Base-by-base conservation (phyloP, 2,329 filamentous ascomycete species). In the Purpureocillium takamizusanense region DNA sequence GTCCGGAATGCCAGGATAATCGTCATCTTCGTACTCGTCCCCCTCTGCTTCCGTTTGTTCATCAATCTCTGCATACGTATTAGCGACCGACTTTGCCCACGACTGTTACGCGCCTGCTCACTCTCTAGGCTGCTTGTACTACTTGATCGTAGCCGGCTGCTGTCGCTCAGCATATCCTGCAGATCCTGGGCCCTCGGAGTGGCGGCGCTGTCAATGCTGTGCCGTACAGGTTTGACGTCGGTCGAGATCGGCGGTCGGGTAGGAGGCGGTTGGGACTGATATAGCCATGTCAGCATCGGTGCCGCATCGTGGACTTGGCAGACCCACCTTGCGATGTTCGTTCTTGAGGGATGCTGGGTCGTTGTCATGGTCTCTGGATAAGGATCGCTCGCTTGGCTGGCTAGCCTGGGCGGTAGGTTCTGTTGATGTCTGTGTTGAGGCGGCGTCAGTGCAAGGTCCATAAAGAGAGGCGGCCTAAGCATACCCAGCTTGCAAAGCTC, bases 111-210 rank as follows among this genome's bases (percentile, higher is more conserved):
- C 21, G 10, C 10, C 21, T 10, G 21, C 21, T 25, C 10, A 25
- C 21, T 25, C 21, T 25, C 21, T 25, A 25, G 21, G 21, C 21
- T 25, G 21, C 75, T 81, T n/a, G 76, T 71, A 45, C 79, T 81
- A 53, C 78, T 81, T 6, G 80, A 80, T 16, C 82, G 76, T 39
- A 72, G 55, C 49, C 68, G 73, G 44, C 60, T 71, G 45, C 60
- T 68, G 10, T 79, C 74, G 17, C 57, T 62, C 21, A 77, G 74
- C 46, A 86, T 74, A 42, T 94, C 86, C 49, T 87, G 76, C 38
- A 86, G 66, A 39, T 86, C 90, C 54, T 94, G 86, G 3, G 88
- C 88, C 49, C 81, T 78, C 8, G 89, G 89, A 1, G 89, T 95
- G 33, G 81, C 74, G 48, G 81, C 74, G 48, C 72, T 73, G 39